These are phyloP conservation scores for Zygnema cylindricum DNA, from an alignment of 139 green algal species.

Conservation along the genomic window DNA sequence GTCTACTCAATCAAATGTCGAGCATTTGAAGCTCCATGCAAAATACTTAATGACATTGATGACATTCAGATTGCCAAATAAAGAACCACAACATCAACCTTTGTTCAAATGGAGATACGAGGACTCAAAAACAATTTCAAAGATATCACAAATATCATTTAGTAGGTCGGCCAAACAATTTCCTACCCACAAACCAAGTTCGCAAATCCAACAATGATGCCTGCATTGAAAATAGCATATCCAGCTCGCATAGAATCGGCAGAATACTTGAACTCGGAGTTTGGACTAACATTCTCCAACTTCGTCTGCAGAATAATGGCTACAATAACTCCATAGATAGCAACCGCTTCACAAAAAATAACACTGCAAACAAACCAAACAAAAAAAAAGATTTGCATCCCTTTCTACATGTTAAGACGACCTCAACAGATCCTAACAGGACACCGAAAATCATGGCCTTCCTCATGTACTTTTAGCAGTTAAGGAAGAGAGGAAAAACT, in stretches of 20 bases:
- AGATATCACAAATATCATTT: too few species aligned
- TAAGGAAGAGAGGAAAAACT: not conserved
- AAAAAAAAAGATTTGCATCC: not conserved
- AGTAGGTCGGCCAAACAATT: too few species aligned
- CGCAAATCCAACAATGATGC: slow-evolving; percentile 89
- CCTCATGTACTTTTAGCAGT: not conserved
- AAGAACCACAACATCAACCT: too few species aligned
- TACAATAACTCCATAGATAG: slow-evolving; percentile 99
- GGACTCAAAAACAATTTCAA: too few species aligned
- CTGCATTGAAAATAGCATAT: slow-evolving; percentile 94
- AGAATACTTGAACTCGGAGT: slow-evolving; percentile 67
- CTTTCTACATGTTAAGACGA: slow-evolving; percentile 5
- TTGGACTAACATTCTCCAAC: slow-evolving; percentile 69
- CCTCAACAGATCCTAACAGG: too few species aligned
- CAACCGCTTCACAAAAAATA: slow-evolving; percentile 99
- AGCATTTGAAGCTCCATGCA: too few species aligned
- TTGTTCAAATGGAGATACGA: too few species aligned
- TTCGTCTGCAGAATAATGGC: slow-evolving; percentile 99
- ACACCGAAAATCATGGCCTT: not conserved
- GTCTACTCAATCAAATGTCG: too few species aligned
- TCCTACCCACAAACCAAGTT: slow-evolving; percentile 94
- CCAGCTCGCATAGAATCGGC: slow-evolving; percentile 69
- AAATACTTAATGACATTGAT: too few species aligned
- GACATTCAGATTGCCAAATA: too few species aligned
- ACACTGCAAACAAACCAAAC: slow-evolving; percentile 66